These are phyloP conservation scores for Eimeria praecox DNA, from an alignment of 169 alveolate genomes.

Conservation along the genomic window DNA sequence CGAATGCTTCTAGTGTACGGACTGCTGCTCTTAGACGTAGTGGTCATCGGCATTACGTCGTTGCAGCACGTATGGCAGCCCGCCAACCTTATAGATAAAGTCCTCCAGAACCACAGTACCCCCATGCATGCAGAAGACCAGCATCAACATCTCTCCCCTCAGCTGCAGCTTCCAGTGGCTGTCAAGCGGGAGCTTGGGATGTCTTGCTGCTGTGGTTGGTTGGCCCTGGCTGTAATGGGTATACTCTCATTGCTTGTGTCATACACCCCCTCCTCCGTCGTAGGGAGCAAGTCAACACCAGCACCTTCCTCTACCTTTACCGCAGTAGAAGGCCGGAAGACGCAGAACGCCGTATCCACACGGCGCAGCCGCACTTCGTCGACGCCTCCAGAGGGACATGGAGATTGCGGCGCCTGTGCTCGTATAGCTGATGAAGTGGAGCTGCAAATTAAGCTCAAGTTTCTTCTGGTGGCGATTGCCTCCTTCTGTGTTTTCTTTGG, in stretches of 20 bases:
- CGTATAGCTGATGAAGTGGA: slow-evolving; percentile 60
- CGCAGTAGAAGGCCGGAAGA: background rate
- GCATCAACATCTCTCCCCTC: background rate
- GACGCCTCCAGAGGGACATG: background rate
- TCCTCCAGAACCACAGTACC: slow-evolving; percentile 65
- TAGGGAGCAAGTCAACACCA: background rate
- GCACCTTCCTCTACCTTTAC: background rate
- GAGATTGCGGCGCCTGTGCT: background rate
- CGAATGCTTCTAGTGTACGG: slow-evolving; percentile 71
- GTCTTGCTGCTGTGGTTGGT: slow-evolving; percentile 82
- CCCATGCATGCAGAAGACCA: background rate
- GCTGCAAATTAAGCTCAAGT: slow-evolving; percentile 47
- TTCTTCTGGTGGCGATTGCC: slow-evolving; percentile 54
- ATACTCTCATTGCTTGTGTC: slow-evolving; percentile 65
- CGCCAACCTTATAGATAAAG: slow-evolving; percentile 77
- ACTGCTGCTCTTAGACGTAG: slow-evolving; percentile 72
- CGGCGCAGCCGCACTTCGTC: slow-evolving; percentile 6
- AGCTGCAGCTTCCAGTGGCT: slow-evolving; percentile 69
- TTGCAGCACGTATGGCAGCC: slow-evolving; percentile 79
- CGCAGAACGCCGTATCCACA: background rate
- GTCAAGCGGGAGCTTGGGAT: slow-evolving; percentile 79
- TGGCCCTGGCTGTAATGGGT: slow-evolving; percentile 76
- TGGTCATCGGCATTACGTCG: slow-evolving; percentile 75
- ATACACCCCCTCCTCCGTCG: slow-evolving; percentile 23
- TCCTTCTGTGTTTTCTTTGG: slow-evolving; percentile 51